Conservation (phyloP, 495 filamentous ascomycete species). For the Hyaloscypha variabilis region DNA sequence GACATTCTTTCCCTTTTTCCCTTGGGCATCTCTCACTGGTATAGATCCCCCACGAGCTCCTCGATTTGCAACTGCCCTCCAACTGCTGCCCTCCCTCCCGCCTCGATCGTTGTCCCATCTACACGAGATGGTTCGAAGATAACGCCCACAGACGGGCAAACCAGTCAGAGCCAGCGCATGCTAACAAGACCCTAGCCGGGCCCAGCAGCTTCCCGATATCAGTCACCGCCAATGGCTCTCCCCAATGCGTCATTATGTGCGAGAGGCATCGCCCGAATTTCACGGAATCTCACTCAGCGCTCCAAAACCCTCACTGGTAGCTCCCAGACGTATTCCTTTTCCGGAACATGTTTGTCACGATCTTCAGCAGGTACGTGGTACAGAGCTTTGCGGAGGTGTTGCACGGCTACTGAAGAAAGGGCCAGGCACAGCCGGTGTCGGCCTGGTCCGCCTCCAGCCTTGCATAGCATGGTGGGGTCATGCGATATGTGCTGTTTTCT, state of each 20-base stretch:
- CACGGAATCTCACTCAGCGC: neutral
- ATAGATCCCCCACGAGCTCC: neutral
- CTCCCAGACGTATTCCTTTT: conserved; percentile 26
- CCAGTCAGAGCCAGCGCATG: neutral
- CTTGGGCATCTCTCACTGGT: neutral
- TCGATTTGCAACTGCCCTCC: neutral
- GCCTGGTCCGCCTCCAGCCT: conserved; percentile 14
- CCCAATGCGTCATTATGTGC: conserved; percentile 27
- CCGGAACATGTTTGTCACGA: conserved; percentile 12
- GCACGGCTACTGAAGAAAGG: neutral
- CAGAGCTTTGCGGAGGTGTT: conserved; percentile 9
- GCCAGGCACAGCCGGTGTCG: conserved; percentile 21
- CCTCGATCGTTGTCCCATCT: neutral
- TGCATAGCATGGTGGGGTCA: conserved; percentile 26
- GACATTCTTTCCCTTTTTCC: neutral
- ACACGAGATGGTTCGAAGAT: neutral
- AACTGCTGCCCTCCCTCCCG: neutral
- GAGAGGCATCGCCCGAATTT: conserved; percentile 10
- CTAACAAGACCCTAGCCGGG: neutral
- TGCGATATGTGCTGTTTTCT: conserved; percentile 25
- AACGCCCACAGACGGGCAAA: conserved; percentile 1
- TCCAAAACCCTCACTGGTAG: conserved; percentile 8
- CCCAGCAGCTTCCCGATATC: neutral
- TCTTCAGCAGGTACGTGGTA: conserved; percentile 31
- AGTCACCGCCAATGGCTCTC: conserved; percentile 8